Evolutionary conservation across 331 rosid species (phyloP), one percentile per base, ranked within the genome.

Genomic region (Malus hybrid): DNA sequence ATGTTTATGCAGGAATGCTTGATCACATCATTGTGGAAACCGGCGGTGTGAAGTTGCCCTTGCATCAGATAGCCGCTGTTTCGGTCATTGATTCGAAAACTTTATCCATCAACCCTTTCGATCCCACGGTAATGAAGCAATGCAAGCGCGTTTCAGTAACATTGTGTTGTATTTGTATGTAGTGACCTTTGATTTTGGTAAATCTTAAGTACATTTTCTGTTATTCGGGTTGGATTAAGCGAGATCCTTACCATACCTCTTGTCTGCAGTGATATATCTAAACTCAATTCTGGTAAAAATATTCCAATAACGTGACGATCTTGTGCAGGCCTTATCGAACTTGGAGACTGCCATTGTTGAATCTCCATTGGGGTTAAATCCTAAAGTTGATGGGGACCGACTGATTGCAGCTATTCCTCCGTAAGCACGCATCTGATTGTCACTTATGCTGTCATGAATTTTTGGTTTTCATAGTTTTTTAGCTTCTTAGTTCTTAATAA

Each of bases 331-430:
- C 46, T 73, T 90, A 68, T 80, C 87, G 75, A 88, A 88, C 77
- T 77, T 94, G 81, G 99, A 94, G 83, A 92, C 83, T 10, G 96
- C 99, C 78, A 87, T 94, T 63, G 83, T 88, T 71, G 84, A 93
- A 34, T 94, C 96, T 84, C 96, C 97, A 2, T 82, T 92, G 83
- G 99, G 97, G 52, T 81, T 94, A 66, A 87, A 86, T 79, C 99
- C 97, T 55, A 90, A 67, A 71, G 88, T 78, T 48, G 99, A 92
- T 75, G 95, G 96, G 63, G 96, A 94, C 34, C 89, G 99, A 76
- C 79, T 94, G 86, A 88, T 92, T 84, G 99, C 96, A 60, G 95
- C 76, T 76, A 92, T 94, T 84, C 99, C 99, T 79, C 91, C 90
- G 96, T 94, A 90, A 87, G 99, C 75, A 61, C 55, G 57, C 69